Conservation (phyloP, 2,329 filamentous ascomycete genomes). For the Colletotrichum abscissum region DNA sequence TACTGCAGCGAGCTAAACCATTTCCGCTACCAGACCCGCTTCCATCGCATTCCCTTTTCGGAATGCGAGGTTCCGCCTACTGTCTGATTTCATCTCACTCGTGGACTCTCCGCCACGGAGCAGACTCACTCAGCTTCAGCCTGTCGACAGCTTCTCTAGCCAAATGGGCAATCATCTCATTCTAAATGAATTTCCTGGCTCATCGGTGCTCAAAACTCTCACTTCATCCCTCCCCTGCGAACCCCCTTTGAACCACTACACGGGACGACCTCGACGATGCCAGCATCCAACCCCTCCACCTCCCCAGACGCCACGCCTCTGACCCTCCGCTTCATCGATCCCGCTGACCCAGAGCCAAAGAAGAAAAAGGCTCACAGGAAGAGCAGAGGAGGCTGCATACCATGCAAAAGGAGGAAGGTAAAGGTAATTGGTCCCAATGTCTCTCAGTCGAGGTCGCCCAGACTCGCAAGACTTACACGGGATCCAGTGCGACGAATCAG, state of each 20-base stretch:
- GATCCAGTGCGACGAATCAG: constrained; percentile 42
- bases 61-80: not conserved
- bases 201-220: not conserved
- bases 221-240: not conserved
- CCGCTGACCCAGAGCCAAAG: not conserved
- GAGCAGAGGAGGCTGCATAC: constrained; percentile 41
- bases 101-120: not conserved
- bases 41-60: not conserved
- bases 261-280: not conserved
- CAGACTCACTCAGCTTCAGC: not conserved
- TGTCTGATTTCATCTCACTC: not conserved
- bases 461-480: not conserved
- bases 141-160: not conserved
- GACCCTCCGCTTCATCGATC: constrained; percentile 6
- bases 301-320: not conserved
- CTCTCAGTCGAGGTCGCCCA: not conserved
- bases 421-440: constrained; percentile 38
- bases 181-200: not conserved
- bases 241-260: too few relatives aligned
- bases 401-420: constrained; percentile 44
- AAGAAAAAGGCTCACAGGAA: constrained; percentile 41
- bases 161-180: not conserved
- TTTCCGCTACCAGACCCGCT: not conserved
- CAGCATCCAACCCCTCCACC: not conserved
- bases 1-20: not conserved